These are phyloP conservation scores for Schoenoplectus triqueter DNA, from an alignment of 202 grass and related monocot genomes.

Conservation along the genomic window DNA sequence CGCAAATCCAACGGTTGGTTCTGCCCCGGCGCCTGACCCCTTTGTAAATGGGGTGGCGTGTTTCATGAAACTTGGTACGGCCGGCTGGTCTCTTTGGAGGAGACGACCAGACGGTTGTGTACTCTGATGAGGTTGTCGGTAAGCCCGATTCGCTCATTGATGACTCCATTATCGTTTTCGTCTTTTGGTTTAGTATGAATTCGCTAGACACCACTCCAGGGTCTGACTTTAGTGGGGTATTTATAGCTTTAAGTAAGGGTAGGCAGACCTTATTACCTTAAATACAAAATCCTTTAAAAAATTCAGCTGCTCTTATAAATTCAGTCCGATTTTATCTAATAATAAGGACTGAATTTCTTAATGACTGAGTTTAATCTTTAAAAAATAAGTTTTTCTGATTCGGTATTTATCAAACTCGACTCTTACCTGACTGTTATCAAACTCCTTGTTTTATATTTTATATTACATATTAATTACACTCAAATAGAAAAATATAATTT, in stretches of 20 bases:
- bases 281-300: neutral
- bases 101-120: neutral
- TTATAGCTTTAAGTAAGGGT: neutral
- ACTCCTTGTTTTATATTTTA: too few relatives aligned
- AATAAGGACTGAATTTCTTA: too few relatives aligned
- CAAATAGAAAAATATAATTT: too few relatives aligned
- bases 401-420: too few relatives aligned
- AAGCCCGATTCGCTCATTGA: slow-evolving; percentile 43
- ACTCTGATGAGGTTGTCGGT: slow-evolving; percentile 33
- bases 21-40: slow-evolving; percentile 62
- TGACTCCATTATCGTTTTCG: neutral
- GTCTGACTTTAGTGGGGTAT: slow-evolving; percentile 22
- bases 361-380: too few relatives aligned
- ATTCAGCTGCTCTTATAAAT: too few relatives aligned
- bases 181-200: neutral
- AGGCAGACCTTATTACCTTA: neutral
- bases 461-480: too few relatives aligned
- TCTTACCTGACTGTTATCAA: too few relatives aligned
- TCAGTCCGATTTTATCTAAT: too few relatives aligned
- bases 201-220: neutral
- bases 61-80: slow-evolving; percentile 77
- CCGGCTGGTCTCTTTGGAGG: slow-evolving; percentile 66
- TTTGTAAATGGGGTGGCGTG: slow-evolving; percentile 74
- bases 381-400: too few relatives aligned
- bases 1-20: slow-evolving; percentile 63